phyloP scores from a whole-genome alignment of 1,139 yeast species.

The Protomyces inundatus region DNA sequence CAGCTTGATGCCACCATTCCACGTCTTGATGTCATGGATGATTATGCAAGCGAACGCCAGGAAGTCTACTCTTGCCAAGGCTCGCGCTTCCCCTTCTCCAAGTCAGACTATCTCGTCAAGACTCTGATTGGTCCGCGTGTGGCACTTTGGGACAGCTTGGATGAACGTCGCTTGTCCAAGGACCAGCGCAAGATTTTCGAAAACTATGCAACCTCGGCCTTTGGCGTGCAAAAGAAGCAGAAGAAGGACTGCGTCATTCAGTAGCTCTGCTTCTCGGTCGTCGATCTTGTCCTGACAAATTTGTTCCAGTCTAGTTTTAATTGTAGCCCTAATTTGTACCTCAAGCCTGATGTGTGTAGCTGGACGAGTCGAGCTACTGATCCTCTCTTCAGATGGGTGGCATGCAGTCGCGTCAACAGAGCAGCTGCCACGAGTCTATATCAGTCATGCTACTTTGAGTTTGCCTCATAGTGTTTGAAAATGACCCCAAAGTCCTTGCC shows the following conservation, averaged over 20 bases:
- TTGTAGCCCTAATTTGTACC: no score
- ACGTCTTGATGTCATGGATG: constrained; percentile 21
- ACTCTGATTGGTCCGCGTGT: constrained; percentile 19
- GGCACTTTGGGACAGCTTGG: constrained; percentile 16
- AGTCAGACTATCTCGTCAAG: constrained; percentile 22
- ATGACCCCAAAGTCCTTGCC: constrained; percentile 39
- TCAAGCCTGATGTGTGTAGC: no score
- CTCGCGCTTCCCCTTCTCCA: constrained; percentile 15
- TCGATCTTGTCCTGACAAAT: no score
- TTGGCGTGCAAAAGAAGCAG: constrained; percentile 7
- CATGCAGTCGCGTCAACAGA: no score
- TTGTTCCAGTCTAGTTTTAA: no score
- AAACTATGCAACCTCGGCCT: constrained; percentile 9
- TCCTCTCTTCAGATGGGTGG: no score
- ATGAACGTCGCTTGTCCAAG: constrained; percentile 12
- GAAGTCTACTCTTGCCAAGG: constrained; percentile 7
- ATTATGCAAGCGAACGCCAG: constrained; percentile 2
- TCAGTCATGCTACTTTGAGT: background rate
- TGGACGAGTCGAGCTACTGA: no score
- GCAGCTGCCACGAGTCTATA: no score
- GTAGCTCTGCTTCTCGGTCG: background rate
- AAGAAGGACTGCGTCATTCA: constrained; percentile 8
- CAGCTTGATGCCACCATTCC: constrained; percentile 11
- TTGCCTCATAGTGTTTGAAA: constrained; percentile 33
- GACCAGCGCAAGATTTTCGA: constrained; percentile 20